Conservation (phyloP, 2,329 filamentous ascomycete genomes). For the Aspergillus pseudotamarii region DNA sequence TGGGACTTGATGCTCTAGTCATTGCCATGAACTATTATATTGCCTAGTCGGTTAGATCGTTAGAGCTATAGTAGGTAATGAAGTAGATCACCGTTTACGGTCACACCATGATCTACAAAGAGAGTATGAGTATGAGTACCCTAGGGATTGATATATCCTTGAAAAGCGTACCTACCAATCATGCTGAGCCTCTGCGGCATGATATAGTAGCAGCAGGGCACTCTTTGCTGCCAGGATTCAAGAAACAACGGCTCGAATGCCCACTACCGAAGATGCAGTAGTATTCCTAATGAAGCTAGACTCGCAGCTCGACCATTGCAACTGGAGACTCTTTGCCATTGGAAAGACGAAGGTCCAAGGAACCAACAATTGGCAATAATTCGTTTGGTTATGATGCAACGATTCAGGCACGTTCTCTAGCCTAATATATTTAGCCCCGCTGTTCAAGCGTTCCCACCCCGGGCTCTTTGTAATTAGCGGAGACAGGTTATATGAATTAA, state of each 20-base stretch:
- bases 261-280: background rate
- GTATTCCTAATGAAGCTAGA: background rate
- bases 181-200: background rate
- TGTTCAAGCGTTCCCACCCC: background rate
- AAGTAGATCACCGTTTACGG: background rate
- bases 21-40: too few species aligned
- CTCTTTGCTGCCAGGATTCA: background rate
- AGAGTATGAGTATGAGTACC: background rate
- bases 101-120: background rate
- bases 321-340: background rate
- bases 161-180: background rate
- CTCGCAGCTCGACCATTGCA: background rate
- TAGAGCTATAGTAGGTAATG: too few species aligned
- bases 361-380: background rate
- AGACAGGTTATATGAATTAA: background rate
- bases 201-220: background rate
- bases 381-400: background rate
- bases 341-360: background rate
- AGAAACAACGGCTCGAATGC: background rate
- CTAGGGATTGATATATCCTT: background rate
- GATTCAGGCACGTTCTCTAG: background rate
- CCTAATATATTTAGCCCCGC: background rate
- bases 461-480: background rate
- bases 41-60: too few species aligned
- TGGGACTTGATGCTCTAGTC: too few species aligned